Base-by-base conservation (phyloP, 192 early-diverging fungal genomes). In the Backusella australiensis region DNA sequence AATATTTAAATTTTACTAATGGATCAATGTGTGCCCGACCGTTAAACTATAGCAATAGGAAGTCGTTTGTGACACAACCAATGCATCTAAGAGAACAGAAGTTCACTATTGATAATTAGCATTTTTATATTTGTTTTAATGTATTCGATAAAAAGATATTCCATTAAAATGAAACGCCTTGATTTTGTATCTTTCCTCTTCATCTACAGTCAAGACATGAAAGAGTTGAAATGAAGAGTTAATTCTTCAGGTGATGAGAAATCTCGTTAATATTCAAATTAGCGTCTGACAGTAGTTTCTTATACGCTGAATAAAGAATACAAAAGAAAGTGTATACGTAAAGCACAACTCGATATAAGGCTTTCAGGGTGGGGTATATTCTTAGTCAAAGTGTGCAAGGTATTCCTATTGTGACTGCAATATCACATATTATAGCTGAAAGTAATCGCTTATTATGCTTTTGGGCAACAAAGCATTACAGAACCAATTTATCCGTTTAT, bases 381-480 rank as follows among this genome's bases (percentile, higher is more conserved):
- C 19, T n/a, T 19, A 17, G 46, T 49, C 6, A 49, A 49, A 49
- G 17, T n/a, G 17, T 49, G 4, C 42, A 49, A 49, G n/a, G 17
- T 49, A 49, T 49, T 49, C 19, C 19, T 6, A 49, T n/a, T 15
- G 46, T n/a, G 46, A 49, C 46, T 17, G 15, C 17, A 49, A n/a
- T 49, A n/a, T 6, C n/a, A n/a, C 7, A 49, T 56, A 56, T n/a
- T 21, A 26, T 11, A 56, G 53, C n/a, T 26, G 19, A 29, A 63
- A 63, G 26, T 29, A 14, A 26, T 63, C 0, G 26, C 23, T 11
- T 63, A 29, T 63, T 63, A 63, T 63, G 26, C 56, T 63, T 63
- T 63, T 63, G 56, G 56, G 56, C 56, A 63, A 63, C 56, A 63
- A 63, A 63, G 11, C 21, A 63, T 63, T 63, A 63, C 56, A 63